Conservation (phyloP, 129 eudicot genomes). For the Gnaphalium uliginosum region DNA sequence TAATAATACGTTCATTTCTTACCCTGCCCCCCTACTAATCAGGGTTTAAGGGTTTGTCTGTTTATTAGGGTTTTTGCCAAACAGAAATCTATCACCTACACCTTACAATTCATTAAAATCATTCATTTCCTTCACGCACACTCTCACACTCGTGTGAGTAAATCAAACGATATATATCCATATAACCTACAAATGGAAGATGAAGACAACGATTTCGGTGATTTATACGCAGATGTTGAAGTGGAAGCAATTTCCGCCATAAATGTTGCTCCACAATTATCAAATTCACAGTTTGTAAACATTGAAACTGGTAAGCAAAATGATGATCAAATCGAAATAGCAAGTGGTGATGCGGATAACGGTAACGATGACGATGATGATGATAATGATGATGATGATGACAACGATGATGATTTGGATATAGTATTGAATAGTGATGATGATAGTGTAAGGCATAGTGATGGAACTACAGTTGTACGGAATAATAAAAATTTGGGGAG, state of each 20-base stretch:
- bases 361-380: slow-evolving; percentile 8
- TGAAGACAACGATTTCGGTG: slow-evolving; percentile 73
- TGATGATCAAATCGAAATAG: background rate
- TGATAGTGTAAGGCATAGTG: slow-evolving; percentile 20
- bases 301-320: background rate
- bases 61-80: too few relatives aligned
- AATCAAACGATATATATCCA: background rate
- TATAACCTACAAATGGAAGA: background rate
- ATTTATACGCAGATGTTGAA: slow-evolving; percentile 77
- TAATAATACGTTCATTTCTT: too few relatives aligned
- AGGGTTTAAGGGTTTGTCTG: too few relatives aligned
- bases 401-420: slow-evolving; percentile 60
- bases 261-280: slow-evolving; percentile 23
- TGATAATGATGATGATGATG: slow-evolving; percentile 31
- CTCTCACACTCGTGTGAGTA: background rate
- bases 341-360: slow-evolving; percentile 1
- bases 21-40: too few relatives aligned
- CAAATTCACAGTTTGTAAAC: slow-evolving; percentile 21
- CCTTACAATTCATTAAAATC: too few relatives aligned
- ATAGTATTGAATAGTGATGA: slow-evolving; percentile 50
- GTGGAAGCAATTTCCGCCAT: slow-evolving; percentile 64
- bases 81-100: too few relatives aligned
- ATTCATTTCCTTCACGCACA: too few relatives aligned
- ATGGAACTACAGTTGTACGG: slow-evolving; percentile 11
- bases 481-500: slow-evolving; percentile 13